Evolutionary conservation across 2,329 filamentous ascomycete species (phyloP).

Genomic region (Fusarium secorum): DNA sequence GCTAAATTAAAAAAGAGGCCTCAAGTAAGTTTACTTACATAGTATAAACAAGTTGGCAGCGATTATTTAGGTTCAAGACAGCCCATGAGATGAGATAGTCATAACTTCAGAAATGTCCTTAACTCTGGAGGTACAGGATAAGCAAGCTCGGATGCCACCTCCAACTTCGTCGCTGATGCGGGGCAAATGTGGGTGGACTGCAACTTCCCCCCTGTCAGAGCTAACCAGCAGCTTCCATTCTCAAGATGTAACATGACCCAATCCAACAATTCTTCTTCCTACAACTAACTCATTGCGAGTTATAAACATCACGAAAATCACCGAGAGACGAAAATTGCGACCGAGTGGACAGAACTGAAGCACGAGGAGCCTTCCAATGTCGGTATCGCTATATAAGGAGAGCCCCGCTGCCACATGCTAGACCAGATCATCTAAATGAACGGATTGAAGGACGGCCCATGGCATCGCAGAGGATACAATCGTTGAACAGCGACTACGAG

Average conservation of each 20-base stretch:
- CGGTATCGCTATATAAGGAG: slow-evolving; percentile 13
- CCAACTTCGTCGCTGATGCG: slow-evolving; percentile 6
- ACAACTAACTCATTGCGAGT: slow-evolving; percentile 7
- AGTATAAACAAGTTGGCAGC: not conserved
- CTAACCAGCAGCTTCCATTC: slow-evolving; percentile 22
- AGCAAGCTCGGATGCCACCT: not conserved
- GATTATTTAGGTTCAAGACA: not conserved
- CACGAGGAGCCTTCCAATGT: slow-evolving; percentile 22
- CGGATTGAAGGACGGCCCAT: slow-evolving; percentile 24
- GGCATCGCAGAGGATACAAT: slow-evolving; percentile 19
- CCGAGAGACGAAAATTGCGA: not conserved
- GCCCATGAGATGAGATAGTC: not conserved
- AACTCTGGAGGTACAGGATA: slow-evolving; percentile 30
- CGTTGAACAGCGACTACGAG: slow-evolving; percentile 11
- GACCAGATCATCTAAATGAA: slow-evolving; percentile 22
- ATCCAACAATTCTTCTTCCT: not conserved
- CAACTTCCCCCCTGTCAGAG: slow-evolving; percentile 19
- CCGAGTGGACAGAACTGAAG: not conserved
- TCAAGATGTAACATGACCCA: slow-evolving; percentile 18
- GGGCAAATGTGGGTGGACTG: slow-evolving; percentile 15
- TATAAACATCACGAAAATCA: not conserved
- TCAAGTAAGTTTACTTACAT: not conserved
- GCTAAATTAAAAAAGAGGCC: not conserved
- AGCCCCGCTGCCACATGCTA: slow-evolving; percentile 33
- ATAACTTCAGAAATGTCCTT: not conserved